phyloP scores from a whole-genome alignment of 805 yeast species.

The Dipodascopsis tothii region DNA sequence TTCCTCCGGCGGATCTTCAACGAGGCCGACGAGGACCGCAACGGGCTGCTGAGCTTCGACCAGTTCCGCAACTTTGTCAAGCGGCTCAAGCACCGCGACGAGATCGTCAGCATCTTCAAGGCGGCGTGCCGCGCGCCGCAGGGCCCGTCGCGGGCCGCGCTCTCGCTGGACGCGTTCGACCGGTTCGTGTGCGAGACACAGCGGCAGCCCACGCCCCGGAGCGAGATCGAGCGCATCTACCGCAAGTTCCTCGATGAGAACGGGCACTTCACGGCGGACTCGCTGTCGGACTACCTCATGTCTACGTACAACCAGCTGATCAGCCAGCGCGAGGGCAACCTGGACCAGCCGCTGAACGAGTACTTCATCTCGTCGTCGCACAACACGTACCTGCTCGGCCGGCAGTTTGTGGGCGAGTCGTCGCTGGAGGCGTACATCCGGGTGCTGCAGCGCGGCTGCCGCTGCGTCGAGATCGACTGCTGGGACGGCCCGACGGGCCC shows the following conservation, averaged over 20 bases:
- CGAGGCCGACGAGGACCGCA: conserved; percentile 43
- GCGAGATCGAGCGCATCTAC: conserved; percentile 34
- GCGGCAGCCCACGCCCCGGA: conserved; percentile 35
- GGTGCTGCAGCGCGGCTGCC: conserved; percentile 83
- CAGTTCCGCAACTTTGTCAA: conserved; percentile 73
- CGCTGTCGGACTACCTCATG: conserved; percentile 37
- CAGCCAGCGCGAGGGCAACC: conserved; percentile 33
- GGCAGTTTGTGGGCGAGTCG: conserved; percentile 80
- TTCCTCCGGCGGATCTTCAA: conserved; percentile 47
- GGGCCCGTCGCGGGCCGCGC: conserved; percentile 9
- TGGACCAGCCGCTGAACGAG: conserved; percentile 64
- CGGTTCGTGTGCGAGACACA: conserved; percentile 46
- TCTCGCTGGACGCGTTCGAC: conserved; percentile 13
- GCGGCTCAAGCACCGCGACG: conserved; percentile 56
- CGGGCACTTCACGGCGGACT: conserved; percentile 25
- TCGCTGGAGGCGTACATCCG: conserved; percentile 84
- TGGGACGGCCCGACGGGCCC: conserved; percentile 79
- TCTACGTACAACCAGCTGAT: conserved; percentile 27
- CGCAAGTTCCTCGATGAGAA: conserved; percentile 32
- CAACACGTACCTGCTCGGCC: conserved; percentile 81
- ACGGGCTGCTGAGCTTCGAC: conserved; percentile 53
- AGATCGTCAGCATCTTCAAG: conserved; percentile 48
- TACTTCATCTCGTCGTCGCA: conserved; percentile 91
- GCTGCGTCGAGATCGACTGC: conserved; percentile 89
- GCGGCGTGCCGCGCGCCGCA: conserved; percentile 6